phyloP scores from a whole-genome alignment of 108 stramenopile genomes.

The Schizochytrium sp. region DNA sequence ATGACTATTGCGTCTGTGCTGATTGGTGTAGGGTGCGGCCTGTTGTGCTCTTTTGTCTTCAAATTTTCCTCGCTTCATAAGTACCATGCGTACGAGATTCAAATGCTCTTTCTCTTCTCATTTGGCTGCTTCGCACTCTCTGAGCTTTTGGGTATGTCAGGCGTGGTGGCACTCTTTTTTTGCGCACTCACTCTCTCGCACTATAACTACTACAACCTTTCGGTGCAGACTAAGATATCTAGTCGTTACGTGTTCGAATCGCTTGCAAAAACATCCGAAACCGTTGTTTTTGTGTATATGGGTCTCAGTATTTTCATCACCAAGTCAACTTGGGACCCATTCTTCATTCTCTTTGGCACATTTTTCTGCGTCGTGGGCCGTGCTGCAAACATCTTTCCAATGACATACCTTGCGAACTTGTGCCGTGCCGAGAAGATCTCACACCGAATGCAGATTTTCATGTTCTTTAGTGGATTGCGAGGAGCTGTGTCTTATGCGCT shows the following conservation, averaged over 20 bases:
- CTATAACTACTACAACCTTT: constrained; percentile 95
- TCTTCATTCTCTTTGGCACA: constrained; percentile 83
- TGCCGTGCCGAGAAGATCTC: constrained; percentile 82
- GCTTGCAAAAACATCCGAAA: constrained; percentile 89
- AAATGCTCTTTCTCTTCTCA: constrained; percentile 91
- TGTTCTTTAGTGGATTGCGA: constrained; percentile 95
- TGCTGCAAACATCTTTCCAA: constrained; percentile 89
- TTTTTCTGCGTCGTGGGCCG: constrained; percentile 87
- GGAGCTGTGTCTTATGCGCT: constrained; percentile 96
- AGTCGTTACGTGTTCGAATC: constrained; percentile 93
- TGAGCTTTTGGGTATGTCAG: constrained; percentile 87
- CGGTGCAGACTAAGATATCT: constrained; percentile 83
- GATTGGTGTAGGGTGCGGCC: constrained; percentile 88
- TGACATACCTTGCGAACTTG: constrained; percentile 86
- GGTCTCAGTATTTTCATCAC: constrained; percentile 95
- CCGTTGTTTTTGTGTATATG: constrained; percentile 95
- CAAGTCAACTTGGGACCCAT: constrained; percentile 81
- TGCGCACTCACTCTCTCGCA: constrained; percentile 89
- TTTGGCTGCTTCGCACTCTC: constrained; percentile 92
- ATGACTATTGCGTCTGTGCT: constrained; percentile 80
- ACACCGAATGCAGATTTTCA: constrained; percentile 85
- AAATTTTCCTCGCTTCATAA: constrained; percentile 85
- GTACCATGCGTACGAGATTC: constrained; percentile 92
- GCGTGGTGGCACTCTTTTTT: constrained; percentile 96
- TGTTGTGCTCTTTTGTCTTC: constrained; percentile 84